Percentiles rank a stretch among this genome's conserved stretches.
Conservation (phyloP, 768 basidiomycete species). For the Phylloporus arenicola region DNA sequence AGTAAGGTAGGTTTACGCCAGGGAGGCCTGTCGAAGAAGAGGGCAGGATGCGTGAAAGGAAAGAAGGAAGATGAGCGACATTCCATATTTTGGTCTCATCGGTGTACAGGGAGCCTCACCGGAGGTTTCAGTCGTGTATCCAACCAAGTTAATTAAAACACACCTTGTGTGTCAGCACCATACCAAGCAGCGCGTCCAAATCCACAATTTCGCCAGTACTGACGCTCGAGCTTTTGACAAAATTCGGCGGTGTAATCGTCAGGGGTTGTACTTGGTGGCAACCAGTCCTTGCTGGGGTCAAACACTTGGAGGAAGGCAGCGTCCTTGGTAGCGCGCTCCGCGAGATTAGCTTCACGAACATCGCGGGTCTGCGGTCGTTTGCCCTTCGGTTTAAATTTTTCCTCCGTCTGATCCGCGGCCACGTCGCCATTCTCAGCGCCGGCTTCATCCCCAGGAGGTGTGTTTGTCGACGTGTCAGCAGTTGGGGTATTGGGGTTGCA, state of each 20-base stretch:
- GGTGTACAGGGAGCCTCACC: conserved; percentile 59
- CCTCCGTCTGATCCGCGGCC: conserved; percentile 27
- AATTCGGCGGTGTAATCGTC: conserved; percentile 85
- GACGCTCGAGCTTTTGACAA: conserved; percentile 80
- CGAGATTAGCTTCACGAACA: conserved; percentile 44
- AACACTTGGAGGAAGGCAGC: conserved; percentile 63
- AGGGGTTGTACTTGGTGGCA: conserved; percentile 65
- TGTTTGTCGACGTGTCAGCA: conserved; percentile 2
- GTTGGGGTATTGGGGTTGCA: conserved; percentile 19
- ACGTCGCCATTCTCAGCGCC: conserved; percentile 14
- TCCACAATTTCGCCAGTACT: conserved; percentile 89
- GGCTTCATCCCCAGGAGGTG: conserved; percentile 6
- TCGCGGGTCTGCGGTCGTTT: conserved; percentile 40
- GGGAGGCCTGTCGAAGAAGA: conserved; percentile 67
- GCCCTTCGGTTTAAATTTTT: conserved; percentile 35
- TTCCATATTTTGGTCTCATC: conserved; percentile 85
- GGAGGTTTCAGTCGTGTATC: not conserved
- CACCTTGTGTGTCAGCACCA: conserved; percentile 92
- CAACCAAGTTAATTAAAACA: conserved; percentile 18
- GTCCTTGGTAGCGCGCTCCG: conserved; percentile 40
- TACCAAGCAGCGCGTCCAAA: conserved; percentile 94
- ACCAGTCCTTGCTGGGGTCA: conserved; percentile 69
- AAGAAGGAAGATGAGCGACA: conserved; percentile 85
- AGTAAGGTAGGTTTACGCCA: conserved; percentile 94
- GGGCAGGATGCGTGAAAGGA: conserved; percentile 76